These are phyloP conservation scores for Porodaedalea pini DNA, from an alignment of 1,284 basidiomycete genomes.

Conservation along the genomic window DNA sequence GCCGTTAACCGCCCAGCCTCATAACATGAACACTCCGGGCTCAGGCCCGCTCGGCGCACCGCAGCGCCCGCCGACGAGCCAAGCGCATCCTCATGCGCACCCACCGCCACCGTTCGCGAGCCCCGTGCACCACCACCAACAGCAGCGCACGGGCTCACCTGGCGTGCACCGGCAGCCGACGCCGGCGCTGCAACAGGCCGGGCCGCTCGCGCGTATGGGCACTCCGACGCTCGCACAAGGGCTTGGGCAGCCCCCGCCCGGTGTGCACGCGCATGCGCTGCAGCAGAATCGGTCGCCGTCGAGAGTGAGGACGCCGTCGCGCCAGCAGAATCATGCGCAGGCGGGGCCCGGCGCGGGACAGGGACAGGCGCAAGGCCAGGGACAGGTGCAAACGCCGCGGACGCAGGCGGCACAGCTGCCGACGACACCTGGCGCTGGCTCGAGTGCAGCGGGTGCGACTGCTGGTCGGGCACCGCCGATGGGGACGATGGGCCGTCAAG, in stretches of 20 bases:
- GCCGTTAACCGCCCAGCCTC: neutral
- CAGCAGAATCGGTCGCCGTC: constrained; percentile 9
- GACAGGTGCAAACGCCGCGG: constrained; percentile 35
- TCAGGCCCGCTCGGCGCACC: constrained; percentile 3
- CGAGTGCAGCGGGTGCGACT: constrained; percentile 7
- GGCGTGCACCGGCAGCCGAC: constrained; percentile 5
- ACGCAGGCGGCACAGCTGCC: constrained; percentile 25
- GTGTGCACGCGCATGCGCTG: neutral
- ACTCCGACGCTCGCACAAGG: constrained; percentile 10
- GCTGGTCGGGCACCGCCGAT: neutral
- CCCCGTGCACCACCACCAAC: constrained; percentile 3
- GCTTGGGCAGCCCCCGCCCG: constrained; percentile 2
- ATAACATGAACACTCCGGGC: neutral
- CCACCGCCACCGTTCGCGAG: neutral
- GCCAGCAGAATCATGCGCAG: constrained; percentile 21
- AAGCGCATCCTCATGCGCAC: neutral
- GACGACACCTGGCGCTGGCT: constrained; percentile 9
- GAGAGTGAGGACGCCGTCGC: constrained; percentile 1
- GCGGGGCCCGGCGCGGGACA: constrained; percentile 18
- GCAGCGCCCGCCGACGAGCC: constrained; percentile 9
- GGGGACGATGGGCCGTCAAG: constrained; percentile 2
- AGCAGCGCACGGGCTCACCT: neutral
- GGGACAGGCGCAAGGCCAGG: constrained; percentile 15
- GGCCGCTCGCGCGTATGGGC: constrained; percentile 2
- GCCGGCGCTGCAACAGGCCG: neutral